Evolutionary conservation across 306 rosid species (phyloP).

Genomic region (Dryas octopetala): DNA sequence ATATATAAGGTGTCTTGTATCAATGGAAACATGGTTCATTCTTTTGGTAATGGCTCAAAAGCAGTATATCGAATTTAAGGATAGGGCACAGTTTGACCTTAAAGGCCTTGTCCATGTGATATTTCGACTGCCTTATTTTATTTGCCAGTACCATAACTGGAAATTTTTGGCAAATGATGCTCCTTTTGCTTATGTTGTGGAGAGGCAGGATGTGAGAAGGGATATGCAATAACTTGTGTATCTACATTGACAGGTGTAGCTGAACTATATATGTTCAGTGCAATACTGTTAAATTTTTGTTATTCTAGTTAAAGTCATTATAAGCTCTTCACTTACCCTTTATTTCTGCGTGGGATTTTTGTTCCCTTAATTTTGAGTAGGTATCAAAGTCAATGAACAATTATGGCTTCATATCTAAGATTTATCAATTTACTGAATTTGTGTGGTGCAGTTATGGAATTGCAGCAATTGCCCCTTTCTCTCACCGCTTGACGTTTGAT

Average conservation of each 20-base stretch:
- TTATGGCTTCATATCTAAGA: background rate
- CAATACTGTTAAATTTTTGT: background rate
- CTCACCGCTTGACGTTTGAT: constrained; percentile 92
- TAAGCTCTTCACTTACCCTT: background rate
- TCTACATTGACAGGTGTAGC: background rate
- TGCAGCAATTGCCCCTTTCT: constrained; percentile 94
- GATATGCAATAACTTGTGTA: background rate
- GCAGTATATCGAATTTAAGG: background rate
- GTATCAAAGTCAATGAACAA: background rate
- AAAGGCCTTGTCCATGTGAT: background rate
- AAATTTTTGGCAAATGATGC: background rate
- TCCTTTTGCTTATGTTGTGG: background rate
- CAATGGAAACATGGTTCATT: background rate
- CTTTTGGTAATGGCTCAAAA: background rate
- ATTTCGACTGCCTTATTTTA: background rate
- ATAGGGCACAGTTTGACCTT: background rate
- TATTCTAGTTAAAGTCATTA: background rate
- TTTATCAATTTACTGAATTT: constrained; percentile 18
- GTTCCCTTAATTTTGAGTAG: background rate
- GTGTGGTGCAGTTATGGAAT: constrained; percentile 67
- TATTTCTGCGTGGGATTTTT: background rate
- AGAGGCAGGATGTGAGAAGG: background rate
- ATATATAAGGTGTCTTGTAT: background rate
- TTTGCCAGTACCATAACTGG: background rate
- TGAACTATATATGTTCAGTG: background rate